Evolutionary conservation across 306 rosid species (phyloP).

Genomic region (Abrus precatorius): DNA sequence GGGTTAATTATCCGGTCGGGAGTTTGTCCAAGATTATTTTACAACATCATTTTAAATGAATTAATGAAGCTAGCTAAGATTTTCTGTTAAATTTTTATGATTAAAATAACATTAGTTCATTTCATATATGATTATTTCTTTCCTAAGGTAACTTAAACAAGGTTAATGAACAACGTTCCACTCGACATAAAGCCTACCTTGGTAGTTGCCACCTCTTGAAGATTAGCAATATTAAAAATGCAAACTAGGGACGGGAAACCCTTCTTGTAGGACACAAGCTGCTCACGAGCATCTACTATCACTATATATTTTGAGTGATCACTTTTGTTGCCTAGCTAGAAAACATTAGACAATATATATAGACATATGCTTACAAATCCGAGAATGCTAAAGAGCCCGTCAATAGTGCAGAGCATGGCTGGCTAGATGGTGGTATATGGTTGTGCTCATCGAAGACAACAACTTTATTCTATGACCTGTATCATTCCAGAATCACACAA

Average conservation of each 20-base stretch:
- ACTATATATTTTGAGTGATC: conserved; percentile 45
- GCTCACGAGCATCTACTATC: conserved; percentile 36
- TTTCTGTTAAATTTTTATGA: too few species aligned
- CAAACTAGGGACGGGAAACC: background rate
- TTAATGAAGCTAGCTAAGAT: too few species aligned
- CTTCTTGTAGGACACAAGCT: conserved; percentile 32
- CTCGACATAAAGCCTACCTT: conserved; percentile 43
- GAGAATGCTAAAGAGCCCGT: conserved; percentile 4
- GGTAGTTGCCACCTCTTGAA: conserved; percentile 16
- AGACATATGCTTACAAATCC: conserved; percentile 12
- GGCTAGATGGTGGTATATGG: conserved; percentile 37
- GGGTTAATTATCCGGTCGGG: conserved; percentile 45
- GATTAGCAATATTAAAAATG: conserved; percentile 3
- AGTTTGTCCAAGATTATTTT: too few species aligned
- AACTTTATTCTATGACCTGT: conserved; percentile 39
- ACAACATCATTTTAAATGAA: too few species aligned
- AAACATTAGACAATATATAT: conserved; percentile 34
- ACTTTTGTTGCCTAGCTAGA: conserved; percentile 30
- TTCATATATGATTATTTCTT: too few species aligned
- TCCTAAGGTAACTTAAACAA: too few species aligned
- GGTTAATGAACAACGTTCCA: conserved; percentile 35
- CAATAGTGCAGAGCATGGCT: conserved; percentile 26
- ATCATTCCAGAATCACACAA: conserved; percentile 37
- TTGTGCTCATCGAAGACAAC: conserved; percentile 33
- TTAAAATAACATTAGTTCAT: too few species aligned